These are phyloP conservation scores for Cryptosporidium meleagridis DNA, from an alignment of 169 alveolate species.

Conservation along the genomic window DNA sequence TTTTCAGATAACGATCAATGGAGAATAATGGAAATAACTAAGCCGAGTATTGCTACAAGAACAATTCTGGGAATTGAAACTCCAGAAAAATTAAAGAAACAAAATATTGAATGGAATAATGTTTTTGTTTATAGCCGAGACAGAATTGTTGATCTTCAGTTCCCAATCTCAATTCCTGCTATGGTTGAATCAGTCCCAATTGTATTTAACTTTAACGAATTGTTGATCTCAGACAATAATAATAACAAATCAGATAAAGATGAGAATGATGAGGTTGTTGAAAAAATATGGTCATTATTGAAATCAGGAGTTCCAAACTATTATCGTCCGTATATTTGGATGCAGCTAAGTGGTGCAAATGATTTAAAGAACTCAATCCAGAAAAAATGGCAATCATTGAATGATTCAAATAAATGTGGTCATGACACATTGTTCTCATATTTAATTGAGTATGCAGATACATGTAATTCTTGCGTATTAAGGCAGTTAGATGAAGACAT, in stretches of 20 bases:
- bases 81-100: conserved; percentile 70
- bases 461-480: conserved; percentile 71
- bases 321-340: conserved; percentile 72
- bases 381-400: conserved; percentile 64
- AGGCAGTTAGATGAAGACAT: conserved; percentile 69
- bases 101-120: conserved; percentile 71
- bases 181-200: conserved; percentile 74
- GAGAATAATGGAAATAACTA: conserved; percentile 68
- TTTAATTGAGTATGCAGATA: conserved; percentile 72
- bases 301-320: conserved; percentile 70
- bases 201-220: conserved; percentile 53
- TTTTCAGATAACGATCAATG: conserved; percentile 70
- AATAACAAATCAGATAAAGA: not conserved
- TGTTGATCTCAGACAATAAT: conserved; percentile 14
- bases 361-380: conserved; percentile 49
- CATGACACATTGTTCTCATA: conserved; percentile 70
- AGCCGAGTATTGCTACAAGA: conserved; percentile 71
- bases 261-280: conserved; percentile 23
- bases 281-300: conserved; percentile 68
- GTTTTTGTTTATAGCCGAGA: conserved; percentile 72
- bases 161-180: conserved; percentile 72
- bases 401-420: conserved; percentile 69
- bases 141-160: conserved; percentile 61
- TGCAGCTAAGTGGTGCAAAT: conserved; percentile 73
- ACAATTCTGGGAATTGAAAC: conserved; percentile 70